Evolutionary conservation across 2,329 filamentous ascomycete species (phyloP).

Genomic region (Exophiala bonariae): DNA sequence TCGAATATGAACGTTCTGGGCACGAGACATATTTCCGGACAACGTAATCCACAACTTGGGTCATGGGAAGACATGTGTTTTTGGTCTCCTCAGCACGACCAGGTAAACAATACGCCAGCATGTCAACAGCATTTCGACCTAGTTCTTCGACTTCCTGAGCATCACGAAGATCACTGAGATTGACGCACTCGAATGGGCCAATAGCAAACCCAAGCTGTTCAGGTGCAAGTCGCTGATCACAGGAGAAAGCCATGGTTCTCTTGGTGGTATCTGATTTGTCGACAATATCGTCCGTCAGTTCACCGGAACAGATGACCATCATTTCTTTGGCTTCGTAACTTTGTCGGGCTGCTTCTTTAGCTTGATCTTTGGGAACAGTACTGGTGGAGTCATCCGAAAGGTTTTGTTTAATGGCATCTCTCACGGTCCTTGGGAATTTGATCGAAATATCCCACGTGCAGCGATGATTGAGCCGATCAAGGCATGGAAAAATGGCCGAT

Average conservation of each 20-base stretch:
- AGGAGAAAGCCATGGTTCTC: conserved; percentile 84
- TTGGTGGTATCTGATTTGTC: conserved; percentile 76
- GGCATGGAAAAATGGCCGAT: conserved; percentile 86
- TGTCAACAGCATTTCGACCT: conserved; percentile 80
- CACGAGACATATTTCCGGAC: conserved; percentile 86
- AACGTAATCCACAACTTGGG: conserved; percentile 85
- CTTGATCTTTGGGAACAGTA: conserved; percentile 2
- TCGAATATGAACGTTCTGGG: conserved; percentile 86
- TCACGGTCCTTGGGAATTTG: conserved; percentile 80
- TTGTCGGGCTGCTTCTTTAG: conserved; percentile 16
- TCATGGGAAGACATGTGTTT: conserved; percentile 82
- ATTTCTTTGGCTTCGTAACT: conserved; percentile 59
- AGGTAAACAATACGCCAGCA: conserved; percentile 89
- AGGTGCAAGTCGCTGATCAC: conserved; percentile 72
- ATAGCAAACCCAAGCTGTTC: conserved; percentile 92
- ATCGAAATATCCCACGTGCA: conserved; percentile 88
- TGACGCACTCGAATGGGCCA: conserved; percentile 91
- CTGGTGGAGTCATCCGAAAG: conserved; percentile 11
- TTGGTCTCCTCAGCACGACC: conserved; percentile 77
- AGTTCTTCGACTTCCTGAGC: conserved; percentile 91
- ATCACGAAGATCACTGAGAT: conserved; percentile 83
- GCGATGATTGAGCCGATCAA: conserved; percentile 79
- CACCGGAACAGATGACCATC: conserved; percentile 86
- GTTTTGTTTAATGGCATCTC: conserved; percentile 60
- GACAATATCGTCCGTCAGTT: conserved; percentile 77